Conservation (phyloP, 257 asterid species). For the Solanum appendiculatum region DNA sequence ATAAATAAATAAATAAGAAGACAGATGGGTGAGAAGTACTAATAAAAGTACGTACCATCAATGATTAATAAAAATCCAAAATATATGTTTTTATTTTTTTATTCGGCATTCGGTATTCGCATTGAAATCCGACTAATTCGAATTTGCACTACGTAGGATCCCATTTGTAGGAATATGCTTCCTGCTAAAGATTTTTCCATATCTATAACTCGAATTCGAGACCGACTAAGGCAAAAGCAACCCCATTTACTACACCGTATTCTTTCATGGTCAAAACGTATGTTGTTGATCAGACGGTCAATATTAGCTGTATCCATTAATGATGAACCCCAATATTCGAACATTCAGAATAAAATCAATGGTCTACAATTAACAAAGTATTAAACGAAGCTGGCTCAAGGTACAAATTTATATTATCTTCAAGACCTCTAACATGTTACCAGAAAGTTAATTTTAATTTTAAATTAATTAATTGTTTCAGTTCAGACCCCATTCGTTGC, state of each 20-base stretch:
- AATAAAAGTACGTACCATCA: neutral
- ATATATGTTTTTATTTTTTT: no score
- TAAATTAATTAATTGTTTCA: neutral
- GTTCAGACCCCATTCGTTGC: neutral
- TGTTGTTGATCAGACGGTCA: constrained; percentile 11
- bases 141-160: rapidly evolving
- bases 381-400: neutral
- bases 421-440: neutral
- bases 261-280: no score
- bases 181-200: no score
- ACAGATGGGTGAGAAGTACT: neutral
- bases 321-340: constrained; percentile 10
- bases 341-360: constrained; percentile 12
- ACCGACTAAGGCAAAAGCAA: no score
- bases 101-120: no score
- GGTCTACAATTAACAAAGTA: neutral
- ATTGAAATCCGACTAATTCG: no score
- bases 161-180: no score
- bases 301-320: constrained; percentile 15
- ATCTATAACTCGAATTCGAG: no score
- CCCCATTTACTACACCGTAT: no score
- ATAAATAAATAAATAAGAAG: no score
- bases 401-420: constrained; percentile 2
- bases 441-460: neutral
- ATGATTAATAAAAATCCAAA: neutral